Percentiles rank a stretch among this genome's conserved stretches.
phyloP scores from a whole-genome alignment of 2,329 filamentous ascomycete genomes.

The Tolypocladium tropicale region DNA sequence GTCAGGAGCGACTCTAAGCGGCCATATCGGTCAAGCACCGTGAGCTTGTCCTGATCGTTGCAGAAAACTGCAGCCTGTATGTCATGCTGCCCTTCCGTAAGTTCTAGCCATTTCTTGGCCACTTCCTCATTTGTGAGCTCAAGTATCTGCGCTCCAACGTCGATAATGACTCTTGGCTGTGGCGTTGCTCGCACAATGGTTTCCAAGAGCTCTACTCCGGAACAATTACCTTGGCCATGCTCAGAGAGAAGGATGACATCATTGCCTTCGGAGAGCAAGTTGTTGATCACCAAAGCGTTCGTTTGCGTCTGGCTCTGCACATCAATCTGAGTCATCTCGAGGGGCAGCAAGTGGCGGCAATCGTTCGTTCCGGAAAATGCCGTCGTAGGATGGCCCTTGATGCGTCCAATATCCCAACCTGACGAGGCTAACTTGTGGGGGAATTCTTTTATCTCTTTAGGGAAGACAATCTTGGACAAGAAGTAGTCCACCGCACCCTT shows the following conservation, averaged over 20 bases:
- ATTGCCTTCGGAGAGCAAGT: constrained; percentile 45
- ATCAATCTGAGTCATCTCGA: constrained; percentile 43
- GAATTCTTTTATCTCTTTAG: constrained; percentile 51
- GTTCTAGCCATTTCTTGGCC: constrained; percentile 39
- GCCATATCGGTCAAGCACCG: constrained; percentile 38
- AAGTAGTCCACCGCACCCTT: constrained; percentile 52
- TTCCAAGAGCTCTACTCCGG: constrained; percentile 29
- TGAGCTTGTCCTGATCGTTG: constrained; percentile 40
- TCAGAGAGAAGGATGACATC: constrained; percentile 12
- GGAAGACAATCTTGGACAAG: constrained; percentile 45
- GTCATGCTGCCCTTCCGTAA: not conserved
- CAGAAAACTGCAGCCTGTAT: constrained; percentile 40
- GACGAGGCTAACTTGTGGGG: constrained; percentile 49
- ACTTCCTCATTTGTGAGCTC: constrained; percentile 48
- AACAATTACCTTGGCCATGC: not conserved
- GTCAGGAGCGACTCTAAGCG: constrained; percentile 36
- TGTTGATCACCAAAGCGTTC: constrained; percentile 51
- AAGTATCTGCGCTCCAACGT: constrained; percentile 60
- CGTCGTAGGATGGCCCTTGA: constrained; percentile 35
- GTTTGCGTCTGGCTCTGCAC: constrained; percentile 45
- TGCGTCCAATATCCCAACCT: constrained; percentile 50
- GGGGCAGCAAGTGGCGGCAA: constrained; percentile 40
- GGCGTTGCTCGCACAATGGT: constrained; percentile 25
- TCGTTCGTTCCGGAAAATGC: constrained; percentile 63
- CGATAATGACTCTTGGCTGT: constrained; percentile 48